Conservation (phyloP, 2,329 filamentous ascomycete species). For the Hypoxylon rubiginosum region DNA sequence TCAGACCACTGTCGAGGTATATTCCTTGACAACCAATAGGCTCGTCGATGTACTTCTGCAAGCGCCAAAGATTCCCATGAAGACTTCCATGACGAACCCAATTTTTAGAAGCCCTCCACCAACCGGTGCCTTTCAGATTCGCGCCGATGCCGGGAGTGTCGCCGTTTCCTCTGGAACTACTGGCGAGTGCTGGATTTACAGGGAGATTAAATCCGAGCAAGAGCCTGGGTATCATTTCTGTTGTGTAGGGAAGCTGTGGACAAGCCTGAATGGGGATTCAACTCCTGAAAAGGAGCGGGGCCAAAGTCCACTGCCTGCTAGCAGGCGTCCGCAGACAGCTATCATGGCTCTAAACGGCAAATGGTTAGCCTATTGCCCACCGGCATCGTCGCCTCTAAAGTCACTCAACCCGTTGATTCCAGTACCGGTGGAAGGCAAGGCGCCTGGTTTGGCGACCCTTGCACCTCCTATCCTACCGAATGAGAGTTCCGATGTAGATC, state of each 20-base stretch:
- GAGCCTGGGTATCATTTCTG: conserved; percentile 63
- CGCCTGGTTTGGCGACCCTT: conserved; percentile 70
- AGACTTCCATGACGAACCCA: conserved; percentile 70
- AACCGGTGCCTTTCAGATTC: conserved; percentile 78
- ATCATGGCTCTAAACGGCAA: conserved; percentile 77
- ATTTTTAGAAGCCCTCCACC: conserved; percentile 78
- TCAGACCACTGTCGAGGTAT: conserved; percentile 90
- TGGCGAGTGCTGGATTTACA: conserved; percentile 87
- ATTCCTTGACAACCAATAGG: conserved; percentile 82
- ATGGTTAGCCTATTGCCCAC: conserved; percentile 84
- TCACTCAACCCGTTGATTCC: conserved; percentile 76
- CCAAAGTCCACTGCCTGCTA: conserved; percentile 54
- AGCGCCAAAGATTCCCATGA: conserved; percentile 72
- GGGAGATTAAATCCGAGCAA: conserved; percentile 60
- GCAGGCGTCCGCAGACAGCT: conserved; percentile 68
- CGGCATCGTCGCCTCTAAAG: conserved; percentile 77
- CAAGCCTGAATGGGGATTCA: conserved; percentile 75
- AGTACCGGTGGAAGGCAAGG: conserved; percentile 66
- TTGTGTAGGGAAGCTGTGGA: conserved; percentile 94
- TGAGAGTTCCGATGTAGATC: conserved; percentile 76
- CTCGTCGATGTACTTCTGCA: conserved; percentile 80
- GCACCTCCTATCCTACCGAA: conserved; percentile 78
- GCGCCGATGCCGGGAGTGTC: conserved; percentile 78
- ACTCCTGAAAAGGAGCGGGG: conserved; percentile 62
- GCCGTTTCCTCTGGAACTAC: conserved; percentile 83